Percentiles rank a stretch among this genome's conserved stretches.
Conservation (phyloP, 805 yeast species). For the Starmerella davenportii region DNA sequence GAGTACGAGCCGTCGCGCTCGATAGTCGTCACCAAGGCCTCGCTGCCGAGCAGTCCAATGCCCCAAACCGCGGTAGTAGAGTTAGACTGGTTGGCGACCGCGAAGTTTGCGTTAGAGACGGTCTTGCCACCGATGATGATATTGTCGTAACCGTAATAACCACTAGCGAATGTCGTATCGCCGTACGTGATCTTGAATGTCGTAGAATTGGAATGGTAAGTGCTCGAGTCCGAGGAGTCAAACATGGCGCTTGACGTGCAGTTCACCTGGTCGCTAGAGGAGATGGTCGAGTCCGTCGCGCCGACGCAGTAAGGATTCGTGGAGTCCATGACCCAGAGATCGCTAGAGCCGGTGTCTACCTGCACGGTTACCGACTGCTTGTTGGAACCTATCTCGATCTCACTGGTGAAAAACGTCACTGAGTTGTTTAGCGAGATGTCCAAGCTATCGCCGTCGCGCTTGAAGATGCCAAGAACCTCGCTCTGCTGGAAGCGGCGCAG, state of each 20-base stretch:
- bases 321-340: slow-evolving; percentile 42
- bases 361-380: slow-evolving; percentile 34
- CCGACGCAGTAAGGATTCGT: slow-evolving; percentile 29
- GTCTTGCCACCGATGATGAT: slow-evolving; percentile 36
- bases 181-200: slow-evolving; percentile 21
- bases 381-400: slow-evolving; percentile 36
- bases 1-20: slow-evolving; percentile 8
- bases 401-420: slow-evolving; percentile 19
- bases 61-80: slow-evolving; percentile 40
- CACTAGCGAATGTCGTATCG: slow-evolving; percentile 35
- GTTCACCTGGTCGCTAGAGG: slow-evolving; percentile 5
- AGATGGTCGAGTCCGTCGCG: not conserved
- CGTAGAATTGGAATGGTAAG: slow-evolving; percentile 11
- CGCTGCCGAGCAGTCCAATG: slow-evolving; percentile 22
- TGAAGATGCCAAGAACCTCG: slow-evolving; percentile 1
- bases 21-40: slow-evolving; percentile 22
- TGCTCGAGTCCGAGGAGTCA: slow-evolving; percentile 15
- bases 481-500: slow-evolving; percentile 2
- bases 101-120: slow-evolving; percentile 42
- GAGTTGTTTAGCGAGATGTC: slow-evolving; percentile 14
- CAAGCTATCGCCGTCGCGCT: slow-evolving; percentile 14
- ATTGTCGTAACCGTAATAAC: slow-evolving; percentile 44
- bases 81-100: slow-evolving; percentile 50
- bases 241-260: slow-evolving; percentile 17
- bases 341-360: slow-evolving; percentile 64